phyloP scores from a whole-genome alignment of 169 alveolate genomes.

The Plasmodium sp. region DNA sequence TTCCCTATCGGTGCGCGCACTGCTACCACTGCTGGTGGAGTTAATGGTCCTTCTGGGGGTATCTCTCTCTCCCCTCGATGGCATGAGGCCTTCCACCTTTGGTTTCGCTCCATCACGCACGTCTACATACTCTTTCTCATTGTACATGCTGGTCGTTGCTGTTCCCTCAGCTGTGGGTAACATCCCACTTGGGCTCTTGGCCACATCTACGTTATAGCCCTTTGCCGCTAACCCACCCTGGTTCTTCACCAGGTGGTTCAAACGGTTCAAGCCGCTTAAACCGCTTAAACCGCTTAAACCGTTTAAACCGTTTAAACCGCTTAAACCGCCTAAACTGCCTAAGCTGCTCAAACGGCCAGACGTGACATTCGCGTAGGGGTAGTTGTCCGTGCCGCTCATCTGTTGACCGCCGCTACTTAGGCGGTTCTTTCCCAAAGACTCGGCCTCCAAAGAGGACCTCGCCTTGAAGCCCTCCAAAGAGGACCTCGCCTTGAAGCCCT shows the following conservation, averaged over 20 bases:
- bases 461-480: too few relatives aligned
- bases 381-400: not conserved
- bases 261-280: too few relatives aligned
- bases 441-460: not conserved
- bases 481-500: not conserved
- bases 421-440: not conserved
- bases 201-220: not conserved
- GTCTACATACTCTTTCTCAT: not conserved
- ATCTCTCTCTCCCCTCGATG: not conserved
- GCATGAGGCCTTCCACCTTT: not conserved
- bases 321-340: too few relatives aligned
- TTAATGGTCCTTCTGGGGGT: not conserved
- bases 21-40: not conserved
- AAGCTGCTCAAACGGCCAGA: not conserved
- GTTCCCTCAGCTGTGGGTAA: not conserved
- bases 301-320: too few relatives aligned
- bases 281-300: too few relatives aligned
- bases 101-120: not conserved
- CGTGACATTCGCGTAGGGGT: not conserved
- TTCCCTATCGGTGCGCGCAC: not conserved
- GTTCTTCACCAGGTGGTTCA: not conserved
- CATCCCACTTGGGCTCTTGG: not conserved
- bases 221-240: not conserved
- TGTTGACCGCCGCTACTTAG: not conserved
- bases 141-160: not conserved